Evolutionary conservation across 2,329 filamentous ascomycete species (phyloP).

Genomic region (Diplodia mutila): DNA sequence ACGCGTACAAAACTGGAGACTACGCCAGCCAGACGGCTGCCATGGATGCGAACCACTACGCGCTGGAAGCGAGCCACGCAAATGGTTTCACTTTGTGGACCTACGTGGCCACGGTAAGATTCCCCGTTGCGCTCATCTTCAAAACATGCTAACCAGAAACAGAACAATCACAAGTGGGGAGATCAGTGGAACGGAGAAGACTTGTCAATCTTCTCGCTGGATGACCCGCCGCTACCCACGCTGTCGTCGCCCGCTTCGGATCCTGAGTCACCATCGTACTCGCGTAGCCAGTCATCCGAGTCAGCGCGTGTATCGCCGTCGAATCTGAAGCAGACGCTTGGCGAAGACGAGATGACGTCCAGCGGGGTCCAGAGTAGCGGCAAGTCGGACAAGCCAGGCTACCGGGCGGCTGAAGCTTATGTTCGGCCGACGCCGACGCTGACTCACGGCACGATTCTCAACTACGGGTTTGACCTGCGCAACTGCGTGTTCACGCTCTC

Average conservation of each 20-base stretch:
- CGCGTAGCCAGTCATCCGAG: slow-evolving; percentile 54
- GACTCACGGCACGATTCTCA: slow-evolving; percentile 70
- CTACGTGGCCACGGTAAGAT: slow-evolving; percentile 71
- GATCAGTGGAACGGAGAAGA: slow-evolving; percentile 99
- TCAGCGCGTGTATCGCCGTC: slow-evolving; percentile 66
- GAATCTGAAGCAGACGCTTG: slow-evolving; percentile 76
- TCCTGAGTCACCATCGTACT: slow-evolving; percentile 58
- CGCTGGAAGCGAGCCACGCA: slow-evolving; percentile 78
- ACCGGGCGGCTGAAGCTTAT: slow-evolving; percentile 90
- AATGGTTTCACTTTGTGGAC: slow-evolving; percentile 91
- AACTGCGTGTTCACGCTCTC: slow-evolving; percentile 76
- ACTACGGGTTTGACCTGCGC: slow-evolving; percentile 80
- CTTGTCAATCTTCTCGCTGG: slow-evolving; percentile 82
- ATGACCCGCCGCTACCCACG: slow-evolving; percentile 70
- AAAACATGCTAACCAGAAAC: slow-evolving; percentile 1
- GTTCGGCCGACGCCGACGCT: slow-evolving; percentile 80
- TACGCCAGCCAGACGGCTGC: slow-evolving; percentile 91
- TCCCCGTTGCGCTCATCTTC: slow-evolving; percentile 13
- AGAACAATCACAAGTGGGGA: slow-evolving; percentile 86
- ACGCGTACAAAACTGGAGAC: slow-evolving; percentile 93
- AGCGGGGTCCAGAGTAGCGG: slow-evolving; percentile 28
- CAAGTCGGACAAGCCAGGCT: slow-evolving; percentile 62
- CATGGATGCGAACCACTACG: slow-evolving; percentile 95
- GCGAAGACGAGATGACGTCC: slow-evolving; percentile 54
- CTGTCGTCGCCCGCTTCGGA: slow-evolving; percentile 29